phyloP scores from a whole-genome alignment of 192 early-diverging fungal genomes.

The Podila epicladia region DNA sequence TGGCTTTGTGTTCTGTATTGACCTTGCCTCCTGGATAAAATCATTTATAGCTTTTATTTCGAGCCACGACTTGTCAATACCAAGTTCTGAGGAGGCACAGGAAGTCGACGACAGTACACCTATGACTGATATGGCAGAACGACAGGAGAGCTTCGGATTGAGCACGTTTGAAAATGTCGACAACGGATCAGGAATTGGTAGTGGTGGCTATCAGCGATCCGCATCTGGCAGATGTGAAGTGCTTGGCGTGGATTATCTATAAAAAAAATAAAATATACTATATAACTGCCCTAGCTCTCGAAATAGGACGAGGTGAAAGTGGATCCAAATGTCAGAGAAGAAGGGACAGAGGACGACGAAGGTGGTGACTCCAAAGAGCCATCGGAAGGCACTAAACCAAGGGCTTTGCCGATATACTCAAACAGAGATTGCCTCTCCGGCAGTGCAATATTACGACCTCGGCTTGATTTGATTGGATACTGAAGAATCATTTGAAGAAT shows the following conservation, averaged over 20 bases:
- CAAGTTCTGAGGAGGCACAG: neutral
- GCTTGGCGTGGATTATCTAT: slow-evolving; percentile 18
- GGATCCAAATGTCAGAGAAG: neutral
- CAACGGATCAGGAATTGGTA: neutral
- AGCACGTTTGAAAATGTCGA: slow-evolving; percentile 1
- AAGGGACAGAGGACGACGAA: neutral
- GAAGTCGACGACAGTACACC: neutral
- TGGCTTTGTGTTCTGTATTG: neutral
- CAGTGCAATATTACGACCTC: slow-evolving; percentile 13
- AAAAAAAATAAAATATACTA: neutral
- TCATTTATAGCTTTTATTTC: slow-evolving; percentile 24
- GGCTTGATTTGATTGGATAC: slow-evolving; percentile 18
- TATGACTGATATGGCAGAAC: too few species aligned
- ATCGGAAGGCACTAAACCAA: slow-evolving; percentile 5
- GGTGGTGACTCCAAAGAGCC: neutral
- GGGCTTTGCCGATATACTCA: slow-evolving; percentile 22
- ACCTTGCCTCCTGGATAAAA: neutral
- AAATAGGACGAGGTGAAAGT: too few species aligned
- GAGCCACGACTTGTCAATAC: slow-evolving; percentile 20
- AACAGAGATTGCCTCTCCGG: slow-evolving; percentile 13
- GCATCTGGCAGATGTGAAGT: neutral
- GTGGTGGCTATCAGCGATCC: neutral
- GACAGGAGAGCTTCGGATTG: slow-evolving; percentile 2
- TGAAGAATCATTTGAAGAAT: slow-evolving; percentile 19
- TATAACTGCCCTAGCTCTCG: neutral